A percentile compares a stretch with the other conserved stretches of the same genome.
phyloP scores from a whole-genome alignment of 345 rosid species.

The Geranium rotundifolium region DNA sequence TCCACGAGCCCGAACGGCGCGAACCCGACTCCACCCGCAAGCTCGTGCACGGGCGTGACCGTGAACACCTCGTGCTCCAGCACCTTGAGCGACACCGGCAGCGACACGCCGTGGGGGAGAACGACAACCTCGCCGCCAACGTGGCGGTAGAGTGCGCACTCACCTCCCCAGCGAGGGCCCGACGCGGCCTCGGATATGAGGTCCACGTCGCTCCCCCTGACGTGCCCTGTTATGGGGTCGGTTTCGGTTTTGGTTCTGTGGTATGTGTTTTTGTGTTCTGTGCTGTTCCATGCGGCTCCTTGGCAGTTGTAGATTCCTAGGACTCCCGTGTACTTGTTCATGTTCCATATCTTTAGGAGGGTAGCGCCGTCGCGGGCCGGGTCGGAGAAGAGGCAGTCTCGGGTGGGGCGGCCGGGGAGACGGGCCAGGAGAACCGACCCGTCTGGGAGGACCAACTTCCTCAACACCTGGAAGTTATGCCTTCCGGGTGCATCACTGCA shows the following conservation, averaged over 20 bases:
- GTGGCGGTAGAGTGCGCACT: constrained; percentile 52
- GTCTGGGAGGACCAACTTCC: constrained; percentile 76
- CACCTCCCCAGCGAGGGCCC: constrained; percentile 55
- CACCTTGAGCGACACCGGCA: constrained; percentile 75
- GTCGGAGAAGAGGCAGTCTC: constrained; percentile 71
- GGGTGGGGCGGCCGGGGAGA: constrained; percentile 87
- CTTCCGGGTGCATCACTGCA: constrained; percentile 88
- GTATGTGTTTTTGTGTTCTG: constrained; percentile 63
- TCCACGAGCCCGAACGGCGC: constrained; percentile 71
- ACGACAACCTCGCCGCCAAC: constrained; percentile 31
- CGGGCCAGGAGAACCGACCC: constrained; percentile 78
- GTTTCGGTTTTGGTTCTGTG: constrained; percentile 42
- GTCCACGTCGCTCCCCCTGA: constrained; percentile 67
- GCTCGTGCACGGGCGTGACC: constrained; percentile 47
- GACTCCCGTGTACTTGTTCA: constrained; percentile 92
- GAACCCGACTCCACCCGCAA: constrained; percentile 43
- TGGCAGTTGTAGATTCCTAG: constrained; percentile 88
- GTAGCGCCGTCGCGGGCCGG: constrained; percentile 88
- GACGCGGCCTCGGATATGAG: constrained; percentile 61
- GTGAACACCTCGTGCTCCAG: constrained; percentile 55
- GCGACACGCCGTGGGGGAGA: constrained; percentile 48
- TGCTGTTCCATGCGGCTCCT: constrained; percentile 90
- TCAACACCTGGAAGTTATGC: constrained; percentile 70
- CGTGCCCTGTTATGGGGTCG: constrained; percentile 42
- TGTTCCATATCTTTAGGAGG: constrained; percentile 94